Evolutionary conservation across 208 protist genomes (phyloP).

Genomic region (Vickermania spadyakhi): DNA sequence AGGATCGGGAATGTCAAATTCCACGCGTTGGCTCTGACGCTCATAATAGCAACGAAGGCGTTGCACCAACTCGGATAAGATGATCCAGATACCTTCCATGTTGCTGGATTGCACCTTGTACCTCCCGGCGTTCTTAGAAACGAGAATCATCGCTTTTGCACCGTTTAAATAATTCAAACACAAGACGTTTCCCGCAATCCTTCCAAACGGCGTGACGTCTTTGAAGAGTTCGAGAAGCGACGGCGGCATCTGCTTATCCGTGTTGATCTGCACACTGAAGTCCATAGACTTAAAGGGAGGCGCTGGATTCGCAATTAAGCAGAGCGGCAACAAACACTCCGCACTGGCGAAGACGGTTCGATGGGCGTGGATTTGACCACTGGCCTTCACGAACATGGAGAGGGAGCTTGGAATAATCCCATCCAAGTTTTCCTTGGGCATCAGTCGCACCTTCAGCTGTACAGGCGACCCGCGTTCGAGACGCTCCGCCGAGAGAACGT

Average conservation of each 20-base stretch:
- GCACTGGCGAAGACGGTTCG: neutral
- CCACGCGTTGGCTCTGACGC: conserved; percentile 1
- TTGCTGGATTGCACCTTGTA: conserved; percentile 79
- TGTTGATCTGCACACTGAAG: conserved; percentile 88
- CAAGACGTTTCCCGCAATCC: conserved; percentile 55
- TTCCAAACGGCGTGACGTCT: conserved; percentile 43
- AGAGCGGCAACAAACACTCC: conserved; percentile 44
- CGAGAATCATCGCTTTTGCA: conserved; percentile 84
- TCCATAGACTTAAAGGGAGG: conserved; percentile 55
- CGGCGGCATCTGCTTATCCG: conserved; percentile 51
- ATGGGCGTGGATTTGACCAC: neutral
- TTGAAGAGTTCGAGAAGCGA: conserved; percentile 76
- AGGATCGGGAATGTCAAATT: conserved; percentile 56
- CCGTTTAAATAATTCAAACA: conserved; percentile 79
- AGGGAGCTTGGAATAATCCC: neutral
- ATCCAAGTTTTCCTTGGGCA: conserved; percentile 9
- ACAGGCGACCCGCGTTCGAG: conserved; percentile 21
- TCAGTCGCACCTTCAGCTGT: conserved; percentile 16
- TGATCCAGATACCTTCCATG: conserved; percentile 84
- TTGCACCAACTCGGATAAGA: conserved; percentile 58
- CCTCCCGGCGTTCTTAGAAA: conserved; percentile 87
- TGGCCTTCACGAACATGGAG: neutral
- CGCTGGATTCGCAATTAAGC: conserved; percentile 43
- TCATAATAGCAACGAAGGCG: conserved; percentile 44
- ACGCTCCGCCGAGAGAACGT: conserved; percentile 3